Percentiles rank a stretch among this genome's conserved stretches.
Evolutionary conservation across 1,284 basidiomycete genomes (phyloP).

Genomic region (Ganoderma leucocontextum): DNA sequence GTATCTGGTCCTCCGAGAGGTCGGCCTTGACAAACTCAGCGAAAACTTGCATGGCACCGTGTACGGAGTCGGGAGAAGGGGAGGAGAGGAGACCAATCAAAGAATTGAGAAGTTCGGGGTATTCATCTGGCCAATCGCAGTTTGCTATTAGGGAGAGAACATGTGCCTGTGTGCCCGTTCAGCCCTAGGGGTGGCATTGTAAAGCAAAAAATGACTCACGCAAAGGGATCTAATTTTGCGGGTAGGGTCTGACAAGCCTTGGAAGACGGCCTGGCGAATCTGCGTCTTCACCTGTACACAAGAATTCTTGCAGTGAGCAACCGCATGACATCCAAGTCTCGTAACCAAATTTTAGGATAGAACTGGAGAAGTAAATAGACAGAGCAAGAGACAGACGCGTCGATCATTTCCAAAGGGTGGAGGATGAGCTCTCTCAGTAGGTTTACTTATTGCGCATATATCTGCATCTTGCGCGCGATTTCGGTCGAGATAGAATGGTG

Average conservation of each 20-base stretch:
- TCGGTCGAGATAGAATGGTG: too few species aligned
- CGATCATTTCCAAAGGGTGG: too few species aligned
- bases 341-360: not conserved
- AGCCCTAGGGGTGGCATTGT: not conserved
- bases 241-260: constrained; percentile 83
- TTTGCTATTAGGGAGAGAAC: constrained; percentile 86
- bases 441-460: too few species aligned
- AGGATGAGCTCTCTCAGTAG: too few species aligned
- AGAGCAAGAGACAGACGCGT: too few species aligned
- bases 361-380: not conserved
- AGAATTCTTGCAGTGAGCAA: not conserved
- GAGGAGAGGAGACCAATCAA: constrained; percentile 82
- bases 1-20: constrained; percentile 90
- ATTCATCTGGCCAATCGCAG: constrained; percentile 95
- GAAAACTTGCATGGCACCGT: constrained; percentile 95
- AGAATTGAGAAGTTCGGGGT: constrained; percentile 78
- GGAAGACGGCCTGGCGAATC: constrained; percentile 80
- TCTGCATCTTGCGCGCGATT: not conserved
- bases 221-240: constrained; percentile 86
- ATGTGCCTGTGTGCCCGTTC: constrained; percentile 65
- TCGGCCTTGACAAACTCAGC: constrained; percentile 92
- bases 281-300: constrained; percentile 72
- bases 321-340: not conserved
- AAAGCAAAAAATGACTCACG: constrained; percentile 54
- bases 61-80: constrained; percentile 76